A percentile compares a stretch with the other conserved stretches of the same genome.
Evolutionary conservation across 805 yeast genomes (phyloP).

Genomic region (Wickerhamia fluorescens): DNA sequence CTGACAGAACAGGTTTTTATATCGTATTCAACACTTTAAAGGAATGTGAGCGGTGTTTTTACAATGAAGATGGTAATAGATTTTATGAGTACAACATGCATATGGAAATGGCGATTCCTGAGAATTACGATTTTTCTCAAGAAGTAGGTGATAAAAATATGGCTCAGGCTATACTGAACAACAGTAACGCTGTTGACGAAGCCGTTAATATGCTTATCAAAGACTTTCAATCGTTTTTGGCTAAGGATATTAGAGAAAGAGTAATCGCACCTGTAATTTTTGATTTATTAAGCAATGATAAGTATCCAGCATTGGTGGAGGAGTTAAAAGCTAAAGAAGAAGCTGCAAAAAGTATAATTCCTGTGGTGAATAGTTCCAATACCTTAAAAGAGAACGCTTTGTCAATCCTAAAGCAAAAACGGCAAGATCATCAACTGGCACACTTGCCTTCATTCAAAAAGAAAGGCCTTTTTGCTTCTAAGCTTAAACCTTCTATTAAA

Average conservation of each 20-base stretch:
- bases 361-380: constrained; percentile 5
- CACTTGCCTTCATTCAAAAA: constrained; percentile 30
- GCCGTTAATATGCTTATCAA: constrained; percentile 52
- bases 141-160: constrained; percentile 7
- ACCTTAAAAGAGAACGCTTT: constrained; percentile 20
- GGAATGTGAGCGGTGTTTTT: constrained; percentile 56
- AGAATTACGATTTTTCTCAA: constrained; percentile 20
- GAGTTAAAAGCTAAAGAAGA: constrained; percentile 27
- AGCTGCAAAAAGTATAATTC: constrained; percentile 9
- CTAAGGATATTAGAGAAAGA: constrained; percentile 69
- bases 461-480: constrained; percentile 15
- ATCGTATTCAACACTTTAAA: constrained; percentile 55
- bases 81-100: constrained; percentile 41
- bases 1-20: constrained; percentile 62
- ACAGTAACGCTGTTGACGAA: constrained; percentile 42
- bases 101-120: constrained; percentile 55
- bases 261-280: constrained; percentile 63
- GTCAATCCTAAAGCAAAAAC: constrained; percentile 17
- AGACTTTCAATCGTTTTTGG: constrained; percentile 56
- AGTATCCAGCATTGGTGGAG: constrained; percentile 43
- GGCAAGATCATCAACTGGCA: constrained; percentile 8
- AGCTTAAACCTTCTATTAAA: constrained; percentile 12
- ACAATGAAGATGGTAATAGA: constrained; percentile 51
- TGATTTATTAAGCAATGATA: constrained; percentile 51
- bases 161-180: constrained; percentile 4